These are phyloP conservation scores for Laburnicola sp. DNA, from an alignment of 2,329 filamentous ascomycete genomes.

Conservation along the genomic window DNA sequence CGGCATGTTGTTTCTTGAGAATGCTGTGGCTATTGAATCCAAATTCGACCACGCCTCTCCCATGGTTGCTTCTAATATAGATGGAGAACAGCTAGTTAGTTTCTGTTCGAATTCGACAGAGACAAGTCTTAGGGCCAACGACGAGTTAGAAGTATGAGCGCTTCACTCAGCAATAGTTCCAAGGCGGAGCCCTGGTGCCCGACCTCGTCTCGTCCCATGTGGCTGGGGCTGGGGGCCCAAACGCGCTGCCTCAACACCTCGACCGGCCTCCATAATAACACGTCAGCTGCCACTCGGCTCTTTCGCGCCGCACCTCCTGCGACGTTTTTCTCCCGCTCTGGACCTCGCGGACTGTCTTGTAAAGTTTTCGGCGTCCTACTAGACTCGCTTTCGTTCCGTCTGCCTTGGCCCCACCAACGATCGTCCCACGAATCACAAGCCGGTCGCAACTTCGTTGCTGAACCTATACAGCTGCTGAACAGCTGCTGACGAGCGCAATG, in stretches of 20 bases:
- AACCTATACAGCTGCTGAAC: background rate
- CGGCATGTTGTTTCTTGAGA: too few relatives aligned
- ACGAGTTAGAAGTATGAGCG: slow-evolving; percentile 16
- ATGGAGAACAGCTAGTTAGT: too few relatives aligned
- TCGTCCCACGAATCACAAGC: slow-evolving; percentile 38
- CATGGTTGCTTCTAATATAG: too few relatives aligned
- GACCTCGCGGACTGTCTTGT: background rate
- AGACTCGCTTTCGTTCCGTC: slow-evolving; percentile 11
- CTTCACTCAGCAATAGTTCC: slow-evolving; percentile 29
- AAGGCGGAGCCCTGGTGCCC: slow-evolving; percentile 25
- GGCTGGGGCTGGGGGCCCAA: slow-evolving; percentile 29
- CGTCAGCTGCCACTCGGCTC: slow-evolving; percentile 19
- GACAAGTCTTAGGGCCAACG: background rate
- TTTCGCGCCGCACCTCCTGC: background rate
- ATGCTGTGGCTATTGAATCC: too few relatives aligned
- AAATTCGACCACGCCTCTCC: too few relatives aligned
- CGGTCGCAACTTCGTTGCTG: slow-evolving; percentile 31
- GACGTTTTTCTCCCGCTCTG: background rate
- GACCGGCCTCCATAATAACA: slow-evolving; percentile 14
- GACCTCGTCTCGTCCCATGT: slow-evolving; percentile 15
- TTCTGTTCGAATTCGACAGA: too few relatives aligned
- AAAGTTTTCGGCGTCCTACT: background rate
- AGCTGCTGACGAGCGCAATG: slow-evolving; percentile 35
- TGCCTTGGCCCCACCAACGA: slow-evolving; percentile 29
- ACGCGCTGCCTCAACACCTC: slow-evolving; percentile 22